Conservation (phyloP, 371 early-diverging fungal species). For the Homolaphlyctis polyrhiza region DNA sequence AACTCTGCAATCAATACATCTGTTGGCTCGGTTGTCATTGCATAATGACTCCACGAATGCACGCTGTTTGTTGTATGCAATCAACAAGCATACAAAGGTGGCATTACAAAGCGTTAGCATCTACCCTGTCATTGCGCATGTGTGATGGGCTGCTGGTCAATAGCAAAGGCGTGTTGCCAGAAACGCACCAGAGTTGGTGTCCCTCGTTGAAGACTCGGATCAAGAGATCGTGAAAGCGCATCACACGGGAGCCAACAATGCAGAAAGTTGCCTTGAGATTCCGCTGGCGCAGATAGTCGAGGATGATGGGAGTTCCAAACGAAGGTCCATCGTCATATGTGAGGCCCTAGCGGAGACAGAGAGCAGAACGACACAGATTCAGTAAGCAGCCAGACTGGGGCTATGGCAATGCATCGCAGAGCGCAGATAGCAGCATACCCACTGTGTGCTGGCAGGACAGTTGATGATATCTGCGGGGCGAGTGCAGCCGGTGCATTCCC, state of each 20-base stretch:
- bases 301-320: conserved; percentile 9
- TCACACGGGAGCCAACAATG: conserved; percentile 19
- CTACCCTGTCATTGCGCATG: neutral
- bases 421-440: too few relatives aligned
- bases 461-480: too few relatives aligned
- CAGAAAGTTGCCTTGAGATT: conserved; percentile 29
- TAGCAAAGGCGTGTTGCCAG: neutral
- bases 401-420: too few relatives aligned
- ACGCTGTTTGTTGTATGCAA: too few relatives aligned
- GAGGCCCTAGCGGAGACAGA: conserved; percentile 24
- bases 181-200: conserved; percentile 5
- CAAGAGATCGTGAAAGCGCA: neutral
- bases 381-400: too few relatives aligned
- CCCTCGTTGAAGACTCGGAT: neutral
- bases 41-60: conserved; percentile 44
- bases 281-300: conserved; percentile 10
- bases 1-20: conserved; percentile 69
- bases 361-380: too few relatives aligned
- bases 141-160: neutral
- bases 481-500: too few relatives aligned
- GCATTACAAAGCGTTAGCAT: neutral
- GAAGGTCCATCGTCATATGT: conserved; percentile 23
- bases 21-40: conserved; percentile 54
- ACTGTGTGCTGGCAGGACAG: too few relatives aligned
- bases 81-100: too few relatives aligned